Conservation (phyloP, 2,329 filamentous ascomycete species). For the Chaetomiaceae sp. region DNA sequence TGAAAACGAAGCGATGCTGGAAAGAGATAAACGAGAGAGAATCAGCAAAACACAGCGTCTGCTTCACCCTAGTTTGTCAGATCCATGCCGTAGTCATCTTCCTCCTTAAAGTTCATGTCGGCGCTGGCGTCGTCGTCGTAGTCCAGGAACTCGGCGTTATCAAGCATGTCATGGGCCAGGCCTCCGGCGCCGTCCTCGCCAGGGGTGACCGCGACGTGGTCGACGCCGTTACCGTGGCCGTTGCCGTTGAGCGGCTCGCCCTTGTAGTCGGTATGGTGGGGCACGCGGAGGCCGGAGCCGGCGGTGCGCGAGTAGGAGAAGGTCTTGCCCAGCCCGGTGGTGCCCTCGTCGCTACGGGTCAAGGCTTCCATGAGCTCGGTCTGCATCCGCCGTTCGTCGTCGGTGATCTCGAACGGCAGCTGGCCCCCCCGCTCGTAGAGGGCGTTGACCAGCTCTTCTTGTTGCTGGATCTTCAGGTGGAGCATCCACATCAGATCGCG, state of each 20-base stretch:
- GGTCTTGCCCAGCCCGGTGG: conserved; percentile 34
- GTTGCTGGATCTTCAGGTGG: conserved; percentile 80
- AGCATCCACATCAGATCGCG: conserved; percentile 97
- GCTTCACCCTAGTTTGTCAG: conserved; percentile 38
- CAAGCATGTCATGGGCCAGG: conserved; percentile 41
- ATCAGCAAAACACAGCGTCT: too few species aligned
- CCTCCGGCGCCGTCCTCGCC: conserved; percentile 34
- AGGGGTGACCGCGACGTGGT: conserved; percentile 49
- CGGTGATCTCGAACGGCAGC: conserved; percentile 75
- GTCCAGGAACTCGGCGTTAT: conserved; percentile 56
- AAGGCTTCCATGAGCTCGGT: conserved; percentile 85
- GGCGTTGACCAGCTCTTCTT: conserved; percentile 75
- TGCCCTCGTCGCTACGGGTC: conserved; percentile 68
- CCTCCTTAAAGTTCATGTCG: conserved; percentile 79
- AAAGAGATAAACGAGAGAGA: neutral
- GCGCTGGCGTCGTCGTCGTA: conserved; percentile 68
- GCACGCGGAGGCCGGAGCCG: conserved; percentile 82
- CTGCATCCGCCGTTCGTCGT: conserved; percentile 94
- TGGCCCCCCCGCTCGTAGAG: conserved; percentile 66
- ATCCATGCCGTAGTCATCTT: conserved; percentile 90
- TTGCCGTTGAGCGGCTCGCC: conserved; percentile 63
- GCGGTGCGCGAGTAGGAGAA: conserved; percentile 79
- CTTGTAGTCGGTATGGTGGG: conserved; percentile 85
- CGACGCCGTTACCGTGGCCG: conserved; percentile 27
- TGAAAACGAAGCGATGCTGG: conserved; percentile 12